Conservation (phyloP, 1,139 yeast species). For the Starmera stellimalicola region DNA sequence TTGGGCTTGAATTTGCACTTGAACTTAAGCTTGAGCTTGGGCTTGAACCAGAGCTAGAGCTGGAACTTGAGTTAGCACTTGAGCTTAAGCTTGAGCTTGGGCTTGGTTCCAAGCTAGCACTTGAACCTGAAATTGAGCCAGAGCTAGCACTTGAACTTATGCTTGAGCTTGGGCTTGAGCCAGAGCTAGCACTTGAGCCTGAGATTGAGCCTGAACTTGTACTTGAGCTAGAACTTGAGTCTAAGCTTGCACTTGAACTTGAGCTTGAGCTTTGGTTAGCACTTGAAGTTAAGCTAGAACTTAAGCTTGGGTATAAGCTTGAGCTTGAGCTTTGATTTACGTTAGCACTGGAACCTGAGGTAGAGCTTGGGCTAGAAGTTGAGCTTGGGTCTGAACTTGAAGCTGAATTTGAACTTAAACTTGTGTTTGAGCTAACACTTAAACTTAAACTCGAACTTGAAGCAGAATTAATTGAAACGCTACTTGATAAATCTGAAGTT, state of each 20-base stretch:
- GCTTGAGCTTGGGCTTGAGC: no score
- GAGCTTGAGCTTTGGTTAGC: neutral
- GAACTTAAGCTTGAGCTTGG: neutral
- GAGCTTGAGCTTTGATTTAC: no score
- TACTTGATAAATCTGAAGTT: no score
- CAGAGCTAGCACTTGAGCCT: no score
- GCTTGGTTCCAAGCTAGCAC: no score
- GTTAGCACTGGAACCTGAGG: neutral
- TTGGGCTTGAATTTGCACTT: neutral
- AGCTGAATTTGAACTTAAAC: neutral
- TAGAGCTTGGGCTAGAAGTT: neutral
- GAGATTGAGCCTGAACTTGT: no score
- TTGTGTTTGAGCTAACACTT: neutral
- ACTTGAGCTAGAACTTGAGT: no score
- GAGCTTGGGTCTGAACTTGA: slow-evolving; percentile 9
- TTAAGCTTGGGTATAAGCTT: neutral
- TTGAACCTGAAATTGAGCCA: slow-evolving; percentile 1
- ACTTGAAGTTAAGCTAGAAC: no score
- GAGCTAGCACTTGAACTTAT: no score
- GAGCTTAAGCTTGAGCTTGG: no score
- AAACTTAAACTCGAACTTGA: no score
- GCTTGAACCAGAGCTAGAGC: neutral
- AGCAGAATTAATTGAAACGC: no score
- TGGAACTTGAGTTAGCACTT: neutral
- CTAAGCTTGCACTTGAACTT: neutral